Evolutionary conservation across 345 rosid species (phyloP).

Genomic region (Arabidopsis suecica): DNA sequence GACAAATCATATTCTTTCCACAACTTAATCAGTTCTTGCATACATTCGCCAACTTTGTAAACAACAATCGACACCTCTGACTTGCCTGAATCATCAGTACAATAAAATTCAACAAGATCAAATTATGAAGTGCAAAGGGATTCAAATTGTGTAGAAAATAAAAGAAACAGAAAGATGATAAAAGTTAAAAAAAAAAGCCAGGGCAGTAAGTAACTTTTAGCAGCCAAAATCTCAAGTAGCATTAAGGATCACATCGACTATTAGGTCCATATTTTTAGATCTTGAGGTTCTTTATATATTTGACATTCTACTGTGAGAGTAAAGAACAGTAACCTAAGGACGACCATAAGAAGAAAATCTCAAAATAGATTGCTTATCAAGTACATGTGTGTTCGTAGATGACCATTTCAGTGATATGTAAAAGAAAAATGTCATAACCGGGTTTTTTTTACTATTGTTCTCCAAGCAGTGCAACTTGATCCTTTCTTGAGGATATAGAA

Average conservation of each 20-base stretch:
- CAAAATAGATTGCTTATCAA: conserved; percentile 4
- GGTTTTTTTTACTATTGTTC: conserved; percentile 24
- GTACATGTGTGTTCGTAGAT: background rate
- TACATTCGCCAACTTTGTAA: conserved; percentile 98
- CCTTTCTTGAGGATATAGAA: conserved; percentile 40
- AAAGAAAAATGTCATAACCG: conserved; percentile 18
- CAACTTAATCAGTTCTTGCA: conserved; percentile 95
- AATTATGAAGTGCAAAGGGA: conserved; percentile 4
- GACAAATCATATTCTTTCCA: conserved; percentile 86
- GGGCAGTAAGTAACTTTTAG: conserved; percentile 3
- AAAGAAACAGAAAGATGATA: conserved; percentile 29
- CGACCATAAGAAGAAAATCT: conserved; percentile 19
- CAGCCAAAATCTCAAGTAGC: conserved; percentile 20
- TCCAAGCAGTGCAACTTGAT: conserved; percentile 32
- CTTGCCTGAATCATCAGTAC: conserved; percentile 74
- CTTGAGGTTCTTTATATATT: conserved; percentile 18
- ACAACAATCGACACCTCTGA: conserved; percentile 81
- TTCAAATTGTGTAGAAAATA: background rate
- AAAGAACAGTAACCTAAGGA: conserved; percentile 34
- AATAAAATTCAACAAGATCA: conserved; percentile 29
- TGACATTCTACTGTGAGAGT: conserved; percentile 17
- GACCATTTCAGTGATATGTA: conserved; percentile 31
- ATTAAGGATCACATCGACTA: conserved; percentile 18
- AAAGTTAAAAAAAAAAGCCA: background rate
- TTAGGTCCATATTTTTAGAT: conserved; percentile 13